phyloP scores from a whole-genome alignment of 2,329 filamentous ascomycete species.

The Simplicillium sp. region DNA sequence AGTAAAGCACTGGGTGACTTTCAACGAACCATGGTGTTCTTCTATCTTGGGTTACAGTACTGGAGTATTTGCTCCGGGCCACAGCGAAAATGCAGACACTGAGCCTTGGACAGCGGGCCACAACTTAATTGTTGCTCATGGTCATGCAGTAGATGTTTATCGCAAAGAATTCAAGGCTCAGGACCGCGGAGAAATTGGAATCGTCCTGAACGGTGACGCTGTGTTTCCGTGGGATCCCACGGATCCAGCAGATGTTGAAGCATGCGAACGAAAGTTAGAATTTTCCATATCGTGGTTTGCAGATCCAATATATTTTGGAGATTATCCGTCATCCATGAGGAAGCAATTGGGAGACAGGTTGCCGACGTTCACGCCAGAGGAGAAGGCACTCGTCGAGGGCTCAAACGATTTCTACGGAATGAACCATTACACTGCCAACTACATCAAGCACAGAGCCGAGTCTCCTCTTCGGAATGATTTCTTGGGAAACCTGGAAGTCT shows the following conservation, averaged over 20 bases:
- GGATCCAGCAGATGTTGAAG: conserved; percentile 66
- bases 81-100: conserved; percentile 62
- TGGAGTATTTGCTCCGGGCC: conserved; percentile 74
- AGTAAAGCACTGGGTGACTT: conserved; percentile 83
- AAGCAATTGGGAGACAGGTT: conserved; percentile 71
- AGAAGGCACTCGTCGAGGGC: conserved; percentile 65
- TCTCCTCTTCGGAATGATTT: conserved; percentile 56
- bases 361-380: conserved; percentile 64
- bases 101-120: conserved; percentile 82
- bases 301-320: conserved; percentile 76
- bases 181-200: conserved; percentile 70
- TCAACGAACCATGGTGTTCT: conserved; percentile 85
- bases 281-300: conserved; percentile 85
- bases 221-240: conserved; percentile 74
- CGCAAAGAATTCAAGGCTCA: conserved; percentile 70
- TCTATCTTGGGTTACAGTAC: conserved; percentile 71
- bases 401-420: conserved; percentile 91
- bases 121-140: conserved; percentile 72
- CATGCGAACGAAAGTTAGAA: conserved; percentile 72
- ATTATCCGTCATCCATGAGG: conserved; percentile 76
- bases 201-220: conserved; percentile 80
- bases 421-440: conserved; percentile 91
- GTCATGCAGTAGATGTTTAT: conserved; percentile 70
- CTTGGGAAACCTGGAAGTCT: conserved; percentile 65
- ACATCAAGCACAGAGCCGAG: conserved; percentile 62